Percentiles rank a stretch among this genome's conserved stretches.
phyloP scores from a whole-genome alignment of 1,139 yeast genomes.

The Eremothecium gossypii region DNA sequence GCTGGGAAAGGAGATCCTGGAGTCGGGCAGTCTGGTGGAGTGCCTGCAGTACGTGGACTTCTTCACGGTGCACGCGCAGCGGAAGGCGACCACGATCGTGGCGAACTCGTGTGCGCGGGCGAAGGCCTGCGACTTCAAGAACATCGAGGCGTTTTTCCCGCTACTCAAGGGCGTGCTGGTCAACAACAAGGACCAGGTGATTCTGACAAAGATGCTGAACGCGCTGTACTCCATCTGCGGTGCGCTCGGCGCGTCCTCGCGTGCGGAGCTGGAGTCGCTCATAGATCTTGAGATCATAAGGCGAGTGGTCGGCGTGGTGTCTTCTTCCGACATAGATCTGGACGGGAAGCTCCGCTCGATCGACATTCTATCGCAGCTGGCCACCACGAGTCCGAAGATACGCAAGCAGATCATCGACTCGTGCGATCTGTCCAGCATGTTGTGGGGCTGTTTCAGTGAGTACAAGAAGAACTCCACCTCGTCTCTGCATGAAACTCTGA shows the following conservation, averaged over 20 bases:
- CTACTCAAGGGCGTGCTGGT: constrained; percentile 52
- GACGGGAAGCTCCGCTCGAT: constrained; percentile 22
- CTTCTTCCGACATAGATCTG: constrained; percentile 16
- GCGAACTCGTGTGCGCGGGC: constrained; percentile 63
- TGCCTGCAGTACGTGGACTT: constrained; percentile 76
- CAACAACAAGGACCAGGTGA: constrained; percentile 42
- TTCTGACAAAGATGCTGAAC: constrained; percentile 17
- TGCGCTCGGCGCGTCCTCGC: constrained; percentile 11
- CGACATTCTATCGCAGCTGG: constrained; percentile 22
- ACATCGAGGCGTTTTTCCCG: constrained; percentile 47
- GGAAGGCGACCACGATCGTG: constrained; percentile 69
- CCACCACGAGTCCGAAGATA: constrained; percentile 13
- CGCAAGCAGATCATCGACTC: constrained; percentile 14
- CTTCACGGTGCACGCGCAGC: constrained; percentile 80
- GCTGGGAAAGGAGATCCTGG: constrained; percentile 41
- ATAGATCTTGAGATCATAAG: constrained; percentile 18
- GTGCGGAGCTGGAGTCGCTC: constrained; percentile 16
- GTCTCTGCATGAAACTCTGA: constrained; percentile 45
- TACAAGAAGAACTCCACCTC: constrained; percentile 17
- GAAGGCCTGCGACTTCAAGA: constrained; percentile 36
- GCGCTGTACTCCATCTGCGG: constrained; percentile 22
- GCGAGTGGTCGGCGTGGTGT: constrained; percentile 15
- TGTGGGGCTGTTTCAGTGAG: constrained; percentile 16
- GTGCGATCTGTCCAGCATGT: constrained; percentile 13
- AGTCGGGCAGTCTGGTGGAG: constrained; percentile 55